Evolutionary conservation across 1,139 yeast genomes (phyloP).

Genomic region (Debaryomyces robertsiae): DNA sequence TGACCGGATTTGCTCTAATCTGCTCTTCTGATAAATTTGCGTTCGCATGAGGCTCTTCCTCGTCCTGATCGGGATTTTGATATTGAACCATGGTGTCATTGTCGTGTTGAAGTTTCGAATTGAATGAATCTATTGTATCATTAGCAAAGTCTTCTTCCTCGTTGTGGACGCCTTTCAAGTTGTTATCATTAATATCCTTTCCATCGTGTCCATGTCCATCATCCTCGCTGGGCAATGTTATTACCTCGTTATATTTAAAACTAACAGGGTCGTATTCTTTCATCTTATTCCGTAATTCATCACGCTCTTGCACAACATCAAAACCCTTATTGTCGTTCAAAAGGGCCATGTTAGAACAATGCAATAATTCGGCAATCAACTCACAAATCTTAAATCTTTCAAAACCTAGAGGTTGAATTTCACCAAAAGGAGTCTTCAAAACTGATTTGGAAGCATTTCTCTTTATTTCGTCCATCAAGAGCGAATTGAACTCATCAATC

Average conservation of each 20-base stretch:
- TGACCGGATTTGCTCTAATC: constrained; percentile 72
- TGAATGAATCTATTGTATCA: constrained; percentile 53
- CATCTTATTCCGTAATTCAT: constrained; percentile 59
- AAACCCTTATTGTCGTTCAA: constrained; percentile 86
- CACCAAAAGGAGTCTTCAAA: constrained; percentile 60
- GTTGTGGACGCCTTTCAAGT: constrained; percentile 17
- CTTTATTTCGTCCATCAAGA: constrained; percentile 31
- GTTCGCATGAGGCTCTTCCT: constrained; percentile 51
- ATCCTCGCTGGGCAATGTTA: constrained; percentile 36
- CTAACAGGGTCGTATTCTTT: constrained; percentile 49
- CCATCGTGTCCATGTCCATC: constrained; percentile 19
- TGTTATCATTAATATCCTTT: constrained; percentile 14
- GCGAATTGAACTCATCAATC: constrained; percentile 62
- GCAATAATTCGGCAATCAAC: constrained; percentile 88
- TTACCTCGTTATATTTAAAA: constrained; percentile 50
- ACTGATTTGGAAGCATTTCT: constrained; percentile 22
- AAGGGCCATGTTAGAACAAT: constrained; percentile 95
- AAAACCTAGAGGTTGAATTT: constrained; percentile 85
- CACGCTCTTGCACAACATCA: constrained; percentile 74
- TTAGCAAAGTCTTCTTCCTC: constrained; percentile 26
- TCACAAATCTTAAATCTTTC: constrained; percentile 96
- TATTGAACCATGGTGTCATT: constrained; percentile 29
- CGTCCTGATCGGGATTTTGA: constrained; percentile 30
- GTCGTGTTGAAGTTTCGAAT: constrained; percentile 31
- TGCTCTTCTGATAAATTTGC: constrained; percentile 59